A percentile compares a stretch with the other conserved stretches of the same genome.
Conservation (phyloP, 208 protist genomes). For the Trypanosoma platydactyli region DNA sequence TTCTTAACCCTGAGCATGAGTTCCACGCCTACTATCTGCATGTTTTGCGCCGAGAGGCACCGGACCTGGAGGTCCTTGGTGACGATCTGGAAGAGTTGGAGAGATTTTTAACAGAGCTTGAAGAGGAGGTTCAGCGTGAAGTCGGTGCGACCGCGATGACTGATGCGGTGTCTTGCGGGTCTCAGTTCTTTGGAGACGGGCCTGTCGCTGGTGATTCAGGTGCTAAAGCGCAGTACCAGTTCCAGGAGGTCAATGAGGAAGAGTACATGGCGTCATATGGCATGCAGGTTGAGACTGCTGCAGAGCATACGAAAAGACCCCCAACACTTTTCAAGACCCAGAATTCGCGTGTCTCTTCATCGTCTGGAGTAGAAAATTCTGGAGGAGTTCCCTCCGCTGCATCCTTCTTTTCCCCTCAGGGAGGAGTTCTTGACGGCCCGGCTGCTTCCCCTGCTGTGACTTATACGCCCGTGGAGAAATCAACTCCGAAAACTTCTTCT, state of each 20-base stretch:
- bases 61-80: constrained; percentile 80
- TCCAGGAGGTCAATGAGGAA: constrained; percentile 41
- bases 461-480: not conserved
- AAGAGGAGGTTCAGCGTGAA: constrained; percentile 65
- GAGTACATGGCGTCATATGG: constrained; percentile 45
- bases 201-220: constrained; percentile 19
- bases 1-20: constrained; percentile 81
- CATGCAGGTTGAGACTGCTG: constrained; percentile 76
- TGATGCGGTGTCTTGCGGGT: not conserved
- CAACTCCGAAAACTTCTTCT: not conserved
- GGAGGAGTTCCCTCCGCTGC: constrained; percentile 8
- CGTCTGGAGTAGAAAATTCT: not conserved
- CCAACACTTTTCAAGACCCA: constrained; percentile 27
- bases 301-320: constrained; percentile 21
- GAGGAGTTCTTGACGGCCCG: not conserved
- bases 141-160: constrained; percentile 35
- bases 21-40: constrained; percentile 90
- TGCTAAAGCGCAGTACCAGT: constrained; percentile 27
- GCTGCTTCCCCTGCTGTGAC: not conserved
- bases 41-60: constrained; percentile 67
- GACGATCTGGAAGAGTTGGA: constrained; percentile 85
- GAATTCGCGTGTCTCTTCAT: not conserved
- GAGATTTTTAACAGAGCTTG: constrained; percentile 60
- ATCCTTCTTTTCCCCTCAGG: constrained; percentile 27
- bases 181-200: not conserved